Evolutionary conservation across 2,329 filamentous ascomycete species (phyloP).

Genomic region (Neonectria magnoliae): DNA sequence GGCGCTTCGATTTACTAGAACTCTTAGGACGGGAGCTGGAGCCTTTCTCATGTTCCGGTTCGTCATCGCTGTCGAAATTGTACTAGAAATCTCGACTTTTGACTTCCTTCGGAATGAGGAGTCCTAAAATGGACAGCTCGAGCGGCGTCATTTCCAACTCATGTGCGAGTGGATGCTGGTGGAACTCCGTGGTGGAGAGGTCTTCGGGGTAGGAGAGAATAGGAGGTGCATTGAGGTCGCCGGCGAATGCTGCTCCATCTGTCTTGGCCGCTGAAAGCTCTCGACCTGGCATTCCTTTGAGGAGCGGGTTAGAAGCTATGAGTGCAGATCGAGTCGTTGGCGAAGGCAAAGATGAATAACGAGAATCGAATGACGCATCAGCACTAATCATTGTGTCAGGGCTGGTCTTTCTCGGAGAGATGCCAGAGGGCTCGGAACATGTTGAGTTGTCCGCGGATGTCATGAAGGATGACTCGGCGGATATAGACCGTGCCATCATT

Average conservation of each 20-base stretch:
- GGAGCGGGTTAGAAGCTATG: conserved; percentile 54
- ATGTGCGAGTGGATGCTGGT: conserved; percentile 50
- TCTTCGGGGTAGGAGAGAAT: conserved; percentile 49
- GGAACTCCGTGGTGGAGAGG: conserved; percentile 47
- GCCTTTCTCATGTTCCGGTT: conserved; percentile 32
- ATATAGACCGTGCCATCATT: conserved; percentile 8
- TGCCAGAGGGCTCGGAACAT: conserved; percentile 14
- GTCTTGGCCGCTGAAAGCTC: conserved; percentile 52
- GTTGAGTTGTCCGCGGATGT: conserved; percentile 22
- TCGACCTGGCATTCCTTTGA: conserved; percentile 51
- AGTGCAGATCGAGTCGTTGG: conserved; percentile 11
- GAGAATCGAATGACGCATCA: conserved; percentile 16
- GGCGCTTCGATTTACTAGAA: conserved; percentile 12
- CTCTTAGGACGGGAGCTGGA: conserved; percentile 4
- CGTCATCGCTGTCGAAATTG: conserved; percentile 49
- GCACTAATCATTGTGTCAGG: conserved; percentile 20
- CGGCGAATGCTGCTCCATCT: conserved; percentile 48
- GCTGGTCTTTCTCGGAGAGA: conserved; percentile 13
- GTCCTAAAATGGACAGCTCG: conserved; percentile 46
- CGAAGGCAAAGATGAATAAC: conserved; percentile 1
- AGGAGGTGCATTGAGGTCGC: conserved; percentile 43
- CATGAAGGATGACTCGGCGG: conserved; percentile 22
- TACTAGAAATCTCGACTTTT: conserved; percentile 51
- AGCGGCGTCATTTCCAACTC: conserved; percentile 41
- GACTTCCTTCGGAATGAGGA: conserved; percentile 48